These are phyloP conservation scores for Fusarium austroafricanum DNA, from an alignment of 2,329 filamentous ascomycete genomes.

Conservation along the genomic window DNA sequence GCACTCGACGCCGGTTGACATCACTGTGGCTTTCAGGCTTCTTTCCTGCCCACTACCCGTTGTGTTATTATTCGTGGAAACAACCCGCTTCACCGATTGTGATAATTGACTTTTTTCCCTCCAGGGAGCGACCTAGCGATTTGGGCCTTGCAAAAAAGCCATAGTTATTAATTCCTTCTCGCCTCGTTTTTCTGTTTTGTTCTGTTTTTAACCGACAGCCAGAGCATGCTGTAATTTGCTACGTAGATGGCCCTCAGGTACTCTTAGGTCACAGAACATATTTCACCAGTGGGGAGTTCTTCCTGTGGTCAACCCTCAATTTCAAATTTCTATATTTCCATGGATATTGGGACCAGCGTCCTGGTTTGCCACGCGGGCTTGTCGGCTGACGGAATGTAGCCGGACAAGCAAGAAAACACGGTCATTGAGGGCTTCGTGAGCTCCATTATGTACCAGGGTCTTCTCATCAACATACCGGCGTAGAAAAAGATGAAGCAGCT, in stretches of 20 bases:
- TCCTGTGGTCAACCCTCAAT: slow-evolving; percentile 40
- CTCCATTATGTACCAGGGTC: slow-evolving; percentile 4
- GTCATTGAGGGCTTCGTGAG: background rate
- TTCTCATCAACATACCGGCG: slow-evolving; percentile 2
- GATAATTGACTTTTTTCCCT: slow-evolving; percentile 17
- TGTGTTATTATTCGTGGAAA: slow-evolving; percentile 29
- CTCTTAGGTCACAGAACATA: slow-evolving; percentile 10
- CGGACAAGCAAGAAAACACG: slow-evolving; percentile 22
- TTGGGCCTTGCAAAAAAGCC: slow-evolving; percentile 4
- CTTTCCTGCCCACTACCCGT: slow-evolving; percentile 9
- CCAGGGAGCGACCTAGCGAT: slow-evolving; percentile 8
- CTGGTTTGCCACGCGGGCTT: slow-evolving; percentile 39
- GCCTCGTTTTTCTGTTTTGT: slow-evolving; percentile 23
- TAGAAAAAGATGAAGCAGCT: background rate
- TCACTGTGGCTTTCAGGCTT: slow-evolving; percentile 39
- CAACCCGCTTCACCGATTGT: slow-evolving; percentile 21
- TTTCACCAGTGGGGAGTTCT: slow-evolving; percentile 26
- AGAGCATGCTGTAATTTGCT: slow-evolving; percentile 25
- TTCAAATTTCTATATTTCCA: slow-evolving; percentile 37
- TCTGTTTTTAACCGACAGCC: slow-evolving; percentile 23
- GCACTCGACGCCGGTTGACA: slow-evolving; percentile 40
- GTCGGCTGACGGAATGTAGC: slow-evolving; percentile 31
- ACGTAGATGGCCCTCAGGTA: background rate
- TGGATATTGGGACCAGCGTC: slow-evolving; percentile 37
- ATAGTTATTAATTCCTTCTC: slow-evolving; percentile 2